phyloP scores from a whole-genome alignment of 2,329 filamentous ascomycete genomes.

The Nothophoma quercina region DNA sequence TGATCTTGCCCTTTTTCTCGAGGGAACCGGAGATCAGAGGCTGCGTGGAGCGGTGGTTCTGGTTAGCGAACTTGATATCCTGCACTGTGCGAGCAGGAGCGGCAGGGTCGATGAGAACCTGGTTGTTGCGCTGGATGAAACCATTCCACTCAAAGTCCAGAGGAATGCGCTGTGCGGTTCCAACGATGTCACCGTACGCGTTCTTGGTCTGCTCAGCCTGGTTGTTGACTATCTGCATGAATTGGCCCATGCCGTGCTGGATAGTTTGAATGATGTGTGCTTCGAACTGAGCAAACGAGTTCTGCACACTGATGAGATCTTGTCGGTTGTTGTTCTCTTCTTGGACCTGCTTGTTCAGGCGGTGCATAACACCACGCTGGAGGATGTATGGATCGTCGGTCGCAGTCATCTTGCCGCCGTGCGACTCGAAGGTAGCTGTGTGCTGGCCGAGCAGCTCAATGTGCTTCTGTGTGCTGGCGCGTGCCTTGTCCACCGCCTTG shows the following conservation, averaged over 20 bases:
- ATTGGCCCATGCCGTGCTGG: slow-evolving; percentile 82
- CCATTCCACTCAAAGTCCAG: slow-evolving; percentile 90
- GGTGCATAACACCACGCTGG: slow-evolving; percentile 79
- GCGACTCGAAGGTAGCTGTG: slow-evolving; percentile 79
- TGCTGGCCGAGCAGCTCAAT: slow-evolving; percentile 93
- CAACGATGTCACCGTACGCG: slow-evolving; percentile 85
- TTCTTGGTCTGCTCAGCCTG: slow-evolving; percentile 83
- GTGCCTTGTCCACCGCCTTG: slow-evolving; percentile 91
- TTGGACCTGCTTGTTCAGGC: slow-evolving; percentile 86
- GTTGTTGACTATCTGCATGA: slow-evolving; percentile 79
- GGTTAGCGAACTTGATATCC: slow-evolving; percentile 84
- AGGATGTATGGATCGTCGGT: slow-evolving; percentile 88
- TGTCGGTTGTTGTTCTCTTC: slow-evolving; percentile 97
- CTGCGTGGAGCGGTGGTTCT: slow-evolving; percentile 80
- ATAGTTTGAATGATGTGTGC: slow-evolving; percentile 82
- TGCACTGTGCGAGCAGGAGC: slow-evolving; percentile 76
- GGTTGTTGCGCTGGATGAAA: slow-evolving; percentile 75
- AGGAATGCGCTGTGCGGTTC: slow-evolving; percentile 77
- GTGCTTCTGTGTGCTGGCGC: slow-evolving; percentile 87
- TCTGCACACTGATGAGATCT: slow-evolving; percentile 90
- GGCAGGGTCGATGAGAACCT: slow-evolving; percentile 79
- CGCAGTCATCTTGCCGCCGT: slow-evolving; percentile 73
- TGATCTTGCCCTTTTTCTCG: slow-evolving; percentile 89
- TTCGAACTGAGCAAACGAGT: slow-evolving; percentile 88
- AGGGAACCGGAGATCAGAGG: slow-evolving; percentile 86